Evolutionary conservation across 805 yeast genomes (phyloP).

Genomic region (Candida chilensis): DNA sequence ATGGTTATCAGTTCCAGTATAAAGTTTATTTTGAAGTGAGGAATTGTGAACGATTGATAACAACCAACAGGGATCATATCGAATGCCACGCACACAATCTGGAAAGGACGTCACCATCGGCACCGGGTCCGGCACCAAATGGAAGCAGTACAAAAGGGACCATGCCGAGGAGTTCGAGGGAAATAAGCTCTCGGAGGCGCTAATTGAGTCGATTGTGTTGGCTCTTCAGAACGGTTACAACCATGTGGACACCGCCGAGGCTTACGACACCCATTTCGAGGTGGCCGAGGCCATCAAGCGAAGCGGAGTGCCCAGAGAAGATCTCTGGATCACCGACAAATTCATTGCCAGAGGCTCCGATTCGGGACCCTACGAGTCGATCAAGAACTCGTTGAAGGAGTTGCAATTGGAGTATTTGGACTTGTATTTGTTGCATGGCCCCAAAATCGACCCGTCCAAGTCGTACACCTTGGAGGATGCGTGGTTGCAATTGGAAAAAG

Average conservation of each 20-base stretch:
- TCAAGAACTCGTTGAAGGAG: constrained; percentile 32
- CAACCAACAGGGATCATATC: too few relatives aligned
- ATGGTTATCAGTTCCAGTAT: too few relatives aligned
- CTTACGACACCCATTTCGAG: constrained; percentile 49
- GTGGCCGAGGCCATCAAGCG: constrained; percentile 42
- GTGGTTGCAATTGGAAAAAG: constrained; percentile 49
- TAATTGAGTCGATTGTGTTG: constrained; percentile 32
- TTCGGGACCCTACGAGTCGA: constrained; percentile 34
- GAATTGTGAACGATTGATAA: too few relatives aligned
- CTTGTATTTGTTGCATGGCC: constrained; percentile 54
- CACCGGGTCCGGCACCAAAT: constrained; percentile 50
- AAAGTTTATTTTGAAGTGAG: too few relatives aligned
- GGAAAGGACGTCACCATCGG: too few relatives aligned
- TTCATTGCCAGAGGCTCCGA: constrained; percentile 20
- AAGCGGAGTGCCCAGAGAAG: constrained; percentile 27
- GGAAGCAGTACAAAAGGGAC: too few relatives aligned
- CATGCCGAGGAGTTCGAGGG: constrained; percentile 17
- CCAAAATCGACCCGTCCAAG: constrained; percentile 36
- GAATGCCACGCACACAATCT: too few relatives aligned
- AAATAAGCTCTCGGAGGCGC: constrained; percentile 17
- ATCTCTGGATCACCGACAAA: constrained; percentile 53
- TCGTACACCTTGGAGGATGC: constrained; percentile 41
- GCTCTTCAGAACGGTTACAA: constrained; percentile 45
- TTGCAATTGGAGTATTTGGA: constrained; percentile 48
- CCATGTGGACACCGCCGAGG: constrained; percentile 62